Evolutionary conservation across 108 stramenopile genomes (phyloP).

Genomic region (Nannochloropsis salina): DNA sequence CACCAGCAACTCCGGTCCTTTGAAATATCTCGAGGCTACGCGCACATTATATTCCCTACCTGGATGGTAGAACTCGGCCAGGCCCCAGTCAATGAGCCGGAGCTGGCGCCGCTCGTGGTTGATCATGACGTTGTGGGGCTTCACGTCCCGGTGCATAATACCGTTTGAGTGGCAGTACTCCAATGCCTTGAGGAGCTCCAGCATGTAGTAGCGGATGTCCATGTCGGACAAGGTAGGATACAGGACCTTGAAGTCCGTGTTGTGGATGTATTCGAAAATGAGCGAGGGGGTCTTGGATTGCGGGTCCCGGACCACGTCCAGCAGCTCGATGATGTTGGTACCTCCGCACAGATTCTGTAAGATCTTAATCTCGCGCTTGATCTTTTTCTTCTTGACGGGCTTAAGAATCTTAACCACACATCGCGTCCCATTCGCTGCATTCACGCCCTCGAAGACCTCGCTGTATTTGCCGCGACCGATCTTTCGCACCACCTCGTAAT

Average conservation of each 20-base stretch:
- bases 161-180: conserved; percentile 99
- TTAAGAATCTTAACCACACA: conserved; percentile 99
- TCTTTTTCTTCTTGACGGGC: conserved; percentile 99
- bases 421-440: conserved; percentile 84
- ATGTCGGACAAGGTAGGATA: conserved; percentile 96
- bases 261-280: conserved; percentile 98
- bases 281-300: conserved; percentile 95
- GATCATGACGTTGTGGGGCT: conserved; percentile 99
- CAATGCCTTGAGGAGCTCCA: conserved; percentile 95
- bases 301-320: conserved; percentile 98
- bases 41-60: conserved; percentile 99
- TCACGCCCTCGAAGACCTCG: conserved; percentile 96
- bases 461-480: conserved; percentile 98
- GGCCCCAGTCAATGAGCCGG: conserved; percentile 98
- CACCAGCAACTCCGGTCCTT: conserved; percentile 97
- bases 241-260: conserved; percentile 97
- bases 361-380: conserved; percentile 96
- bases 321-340: conserved; percentile 96
- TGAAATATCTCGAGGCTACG: conserved; percentile 99
- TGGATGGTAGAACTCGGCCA: conserved; percentile 99
- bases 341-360: conserved; percentile 99
- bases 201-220: conserved; percentile 99
- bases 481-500: conserved; percentile 97
- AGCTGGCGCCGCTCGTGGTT: conserved; percentile 96
- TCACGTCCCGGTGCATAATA: conserved; percentile 99